A percentile compares a stretch with the other conserved stretches of the same genome.
Conservation (phyloP, 768 basidiomycete species). For the Hysterangium stoloniferum region DNA sequence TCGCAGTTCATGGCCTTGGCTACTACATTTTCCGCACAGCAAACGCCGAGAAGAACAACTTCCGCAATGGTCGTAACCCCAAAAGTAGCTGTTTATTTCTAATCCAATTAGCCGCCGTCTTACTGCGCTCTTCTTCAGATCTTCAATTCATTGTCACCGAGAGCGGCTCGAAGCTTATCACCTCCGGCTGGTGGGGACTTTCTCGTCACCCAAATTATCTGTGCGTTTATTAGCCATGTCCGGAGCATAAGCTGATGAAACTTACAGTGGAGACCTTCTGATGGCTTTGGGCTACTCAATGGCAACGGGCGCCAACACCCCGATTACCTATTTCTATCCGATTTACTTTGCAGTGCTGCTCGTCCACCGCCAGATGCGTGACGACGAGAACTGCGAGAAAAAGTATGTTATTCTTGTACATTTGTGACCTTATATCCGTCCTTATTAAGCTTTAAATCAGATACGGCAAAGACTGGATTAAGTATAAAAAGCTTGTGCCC, state of each 20-base stretch:
- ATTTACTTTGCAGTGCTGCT: slow-evolving; percentile 84
- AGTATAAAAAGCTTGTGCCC: slow-evolving; percentile 80
- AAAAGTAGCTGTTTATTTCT: slow-evolving; percentile 52
- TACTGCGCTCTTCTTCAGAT: slow-evolving; percentile 29
- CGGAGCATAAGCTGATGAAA: too few relatives aligned
- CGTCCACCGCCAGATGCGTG: slow-evolving; percentile 81
- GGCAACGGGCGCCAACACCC: slow-evolving; percentile 85
- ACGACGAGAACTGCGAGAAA: slow-evolving; percentile 84
- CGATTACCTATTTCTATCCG: slow-evolving; percentile 94
- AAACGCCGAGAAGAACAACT: slow-evolving; percentile 94
- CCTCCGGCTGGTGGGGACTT: slow-evolving; percentile 95
- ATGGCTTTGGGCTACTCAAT: slow-evolving; percentile 93
- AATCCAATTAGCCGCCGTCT: not conserved
- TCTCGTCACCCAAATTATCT: slow-evolving; percentile 92
- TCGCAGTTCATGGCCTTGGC: slow-evolving; percentile 61
- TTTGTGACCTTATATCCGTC: not conserved
- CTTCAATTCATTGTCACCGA: slow-evolving; percentile 72
- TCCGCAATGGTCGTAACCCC: slow-evolving; percentile 87
- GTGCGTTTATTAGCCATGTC: slow-evolving; percentile 31
- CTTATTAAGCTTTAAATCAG: slow-evolving; percentile 29
- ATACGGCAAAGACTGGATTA: slow-evolving; percentile 91
- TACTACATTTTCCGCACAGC: slow-evolving; percentile 87
- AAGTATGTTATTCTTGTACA: slow-evolving; percentile 48
- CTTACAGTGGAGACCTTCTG: slow-evolving; percentile 68
- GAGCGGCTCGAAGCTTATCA: slow-evolving; percentile 84